These are phyloP conservation scores for Spathaspora arborariae DNA, from an alignment of 805 yeast genomes.

Conservation along the genomic window DNA sequence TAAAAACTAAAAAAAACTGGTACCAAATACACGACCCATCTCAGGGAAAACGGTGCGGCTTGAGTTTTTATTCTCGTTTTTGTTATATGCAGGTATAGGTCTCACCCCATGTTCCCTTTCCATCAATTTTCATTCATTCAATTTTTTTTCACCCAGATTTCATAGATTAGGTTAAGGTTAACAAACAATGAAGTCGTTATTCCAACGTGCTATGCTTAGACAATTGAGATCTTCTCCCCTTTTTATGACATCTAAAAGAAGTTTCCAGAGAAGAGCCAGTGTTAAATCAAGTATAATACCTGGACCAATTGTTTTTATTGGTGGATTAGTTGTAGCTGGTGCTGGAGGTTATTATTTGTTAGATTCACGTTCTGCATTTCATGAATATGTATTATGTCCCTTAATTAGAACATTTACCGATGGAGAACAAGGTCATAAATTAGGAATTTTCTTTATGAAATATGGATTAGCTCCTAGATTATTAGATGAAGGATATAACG, in stretches of 20 bases:
- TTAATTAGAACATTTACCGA: slow-evolving; percentile 61
- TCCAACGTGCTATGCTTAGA: neutral
- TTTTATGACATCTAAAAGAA: neutral
- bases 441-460: slow-evolving; percentile 70
- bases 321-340: slow-evolving; percentile 22
- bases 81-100: neutral
- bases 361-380: slow-evolving; percentile 80
- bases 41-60: neutral
- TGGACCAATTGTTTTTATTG: slow-evolving; percentile 9
- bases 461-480: slow-evolving; percentile 65
- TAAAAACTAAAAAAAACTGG: neutral
- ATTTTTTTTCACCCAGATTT: neutral
- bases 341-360: slow-evolving; percentile 51
- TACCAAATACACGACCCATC: neutral
- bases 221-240: slow-evolving; percentile 1
- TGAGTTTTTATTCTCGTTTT: neutral
- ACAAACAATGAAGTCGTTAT: neutral
- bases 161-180: neutral
- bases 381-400: slow-evolving; percentile 81
- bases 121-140: neutral
- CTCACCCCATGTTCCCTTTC: neutral
- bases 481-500: slow-evolving; percentile 49
- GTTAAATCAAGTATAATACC: slow-evolving; percentile 16
- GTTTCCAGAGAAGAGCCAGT: neutral
- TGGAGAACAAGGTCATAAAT: slow-evolving; percentile 82